phyloP scores from a whole-genome alignment of 768 basidiomycete species.

The Psilocybe tampanensis region DNA sequence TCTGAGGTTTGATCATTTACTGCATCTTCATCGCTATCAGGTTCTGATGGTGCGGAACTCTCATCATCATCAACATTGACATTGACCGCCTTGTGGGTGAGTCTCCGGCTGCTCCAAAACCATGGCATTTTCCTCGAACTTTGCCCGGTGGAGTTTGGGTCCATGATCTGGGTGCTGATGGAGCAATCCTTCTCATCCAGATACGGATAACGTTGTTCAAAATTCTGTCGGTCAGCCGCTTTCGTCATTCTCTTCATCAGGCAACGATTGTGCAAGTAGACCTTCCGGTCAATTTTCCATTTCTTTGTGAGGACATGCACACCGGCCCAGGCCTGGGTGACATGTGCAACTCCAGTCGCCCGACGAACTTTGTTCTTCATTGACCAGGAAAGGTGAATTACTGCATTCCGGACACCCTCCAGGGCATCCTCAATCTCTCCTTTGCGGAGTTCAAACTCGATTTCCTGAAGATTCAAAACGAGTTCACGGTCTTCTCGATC shows the following conservation, averaged over 20 bases:
- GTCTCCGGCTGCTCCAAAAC: background rate
- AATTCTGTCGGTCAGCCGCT: background rate
- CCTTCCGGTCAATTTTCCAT: background rate
- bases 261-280: background rate
- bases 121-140: background rate
- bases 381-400: background rate
- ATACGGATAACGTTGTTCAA: background rate
- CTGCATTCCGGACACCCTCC: background rate
- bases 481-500: background rate
- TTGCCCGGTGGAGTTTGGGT: background rate
- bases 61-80: too few species aligned
- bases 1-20: too few species aligned
- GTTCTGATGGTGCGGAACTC: too few species aligned
- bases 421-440: background rate
- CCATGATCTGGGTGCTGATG: background rate
- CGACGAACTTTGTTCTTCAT: background rate
- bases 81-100: too few species aligned
- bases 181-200: background rate
- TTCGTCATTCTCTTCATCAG: background rate
- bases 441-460: background rate
- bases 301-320: background rate
- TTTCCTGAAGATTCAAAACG: background rate
- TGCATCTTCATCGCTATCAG: too few species aligned
- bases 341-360: background rate
- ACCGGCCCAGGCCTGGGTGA: background rate